Evolutionary conservation across 805 yeast species (phyloP), one percentile per base, ranked within the genome.

Genomic region (Candida ulmi): DNA sequence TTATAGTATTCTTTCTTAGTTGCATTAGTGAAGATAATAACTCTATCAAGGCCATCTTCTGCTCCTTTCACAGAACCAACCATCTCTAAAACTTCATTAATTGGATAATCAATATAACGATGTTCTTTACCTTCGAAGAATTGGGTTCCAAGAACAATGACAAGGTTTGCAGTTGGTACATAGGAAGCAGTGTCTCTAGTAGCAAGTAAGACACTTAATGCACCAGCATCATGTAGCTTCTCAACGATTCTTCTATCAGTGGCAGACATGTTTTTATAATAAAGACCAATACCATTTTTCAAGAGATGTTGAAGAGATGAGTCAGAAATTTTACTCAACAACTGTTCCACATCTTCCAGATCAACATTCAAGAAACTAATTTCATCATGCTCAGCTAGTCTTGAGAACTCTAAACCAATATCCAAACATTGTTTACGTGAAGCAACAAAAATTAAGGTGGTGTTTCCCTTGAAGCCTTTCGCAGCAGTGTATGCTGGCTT

Each of bases 91-190:
- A 86, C 30, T 11, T 78, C 82, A 43, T 69, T 72, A 19, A 86
- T 68, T 1, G 87, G 66, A 53, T 87, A 90, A 55, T 82, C 85
- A 32, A 79, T 58, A 46, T 72, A 76, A 25, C 90, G 63, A 49
- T 80, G 86, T 47, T 85, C 95, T 36, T 69, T 73, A 0, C 86
- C 91, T 33, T 86, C 93, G 52, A 67, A 83, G 16, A 60, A 66
- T 50, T 77, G 81, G 0, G 96, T 88, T 11, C 95, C 86, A 41
- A 82, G 55, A 5, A 91, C 68, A 21, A 83, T 59, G 3, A 83
- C 84, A 35, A 68, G 58, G 30, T 69, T 62, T 0, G 87, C 77
- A 1, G 58, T 30, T 0, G 90, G 87, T 8, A 61, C 58, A 45
- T 61, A 67, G 32, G 57, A 46, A 29, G 78, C 68, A 3, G 78